Evolutionary conservation across 805 yeast genomes (phyloP).

Genomic region (Ogataea paraovalis): DNA sequence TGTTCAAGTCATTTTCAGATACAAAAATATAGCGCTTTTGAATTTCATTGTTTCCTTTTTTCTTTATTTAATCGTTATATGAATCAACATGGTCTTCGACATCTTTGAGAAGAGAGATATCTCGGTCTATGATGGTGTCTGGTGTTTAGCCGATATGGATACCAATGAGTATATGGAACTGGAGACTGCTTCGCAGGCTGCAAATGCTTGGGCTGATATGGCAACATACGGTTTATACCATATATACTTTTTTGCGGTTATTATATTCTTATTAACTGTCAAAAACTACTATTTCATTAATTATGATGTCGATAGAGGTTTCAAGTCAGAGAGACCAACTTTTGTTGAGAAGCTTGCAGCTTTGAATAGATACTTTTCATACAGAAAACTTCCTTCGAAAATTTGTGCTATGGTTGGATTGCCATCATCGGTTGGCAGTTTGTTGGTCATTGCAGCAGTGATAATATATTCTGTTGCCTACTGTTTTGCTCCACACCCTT

Average conservation of each 20-base stretch:
- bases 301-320: slow-evolving; percentile 15
- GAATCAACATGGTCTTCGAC: background rate
- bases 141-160: slow-evolving; percentile 35
- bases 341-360: slow-evolving; percentile 25
- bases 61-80: background rate
- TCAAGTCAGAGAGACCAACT: slow-evolving; percentile 1
- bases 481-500: slow-evolving; percentile 42
- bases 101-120: slow-evolving; percentile 12
- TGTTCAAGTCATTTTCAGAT: no score
- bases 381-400: slow-evolving; percentile 30
- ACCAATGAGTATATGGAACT: slow-evolving; percentile 23
- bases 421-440: slow-evolving; percentile 34
- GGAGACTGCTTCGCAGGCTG: slow-evolving; percentile 29
- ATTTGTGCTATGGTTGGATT: slow-evolving; percentile 35
- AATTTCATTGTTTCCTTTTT: background rate
- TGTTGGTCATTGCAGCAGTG: slow-evolving; percentile 31
- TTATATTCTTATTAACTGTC: slow-evolving; percentile 31
- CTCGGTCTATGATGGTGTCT: slow-evolving; percentile 30
- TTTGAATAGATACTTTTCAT: slow-evolving; percentile 28
- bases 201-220: slow-evolving; percentile 28
- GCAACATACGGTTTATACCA: slow-evolving; percentile 36
- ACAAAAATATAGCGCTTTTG: no score
- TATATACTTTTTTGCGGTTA: slow-evolving; percentile 37
- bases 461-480: slow-evolving; percentile 32
- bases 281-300: slow-evolving; percentile 24